A percentile compares a stretch with the other conserved stretches of the same genome.
phyloP scores from a whole-genome alignment of 2,329 filamentous ascomycete genomes.

The Fusarium dimerum region DNA sequence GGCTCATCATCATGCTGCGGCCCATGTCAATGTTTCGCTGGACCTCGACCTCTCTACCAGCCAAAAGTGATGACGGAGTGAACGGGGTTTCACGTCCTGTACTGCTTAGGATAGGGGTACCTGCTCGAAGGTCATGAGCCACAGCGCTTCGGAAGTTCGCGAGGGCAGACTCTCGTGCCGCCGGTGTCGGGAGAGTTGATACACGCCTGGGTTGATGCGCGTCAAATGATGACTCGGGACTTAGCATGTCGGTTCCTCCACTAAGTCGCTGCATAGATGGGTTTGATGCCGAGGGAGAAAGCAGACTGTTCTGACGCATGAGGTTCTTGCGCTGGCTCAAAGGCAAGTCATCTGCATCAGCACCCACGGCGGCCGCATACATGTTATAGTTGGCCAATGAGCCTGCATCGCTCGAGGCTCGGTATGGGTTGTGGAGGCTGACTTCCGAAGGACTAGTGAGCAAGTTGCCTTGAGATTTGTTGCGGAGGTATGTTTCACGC shows the following conservation, averaged over 20 bases:
- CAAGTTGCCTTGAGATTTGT: conserved; percentile 49
- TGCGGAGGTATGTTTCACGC: conserved; percentile 55
- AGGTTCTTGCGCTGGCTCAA: conserved; percentile 67
- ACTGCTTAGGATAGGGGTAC: conserved; percentile 35
- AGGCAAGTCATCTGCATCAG: conserved; percentile 68
- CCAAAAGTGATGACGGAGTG: conserved; percentile 34
- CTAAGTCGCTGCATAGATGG: conserved; percentile 23
- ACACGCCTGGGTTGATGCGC: conserved; percentile 56
- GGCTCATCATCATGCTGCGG: conserved; percentile 57
- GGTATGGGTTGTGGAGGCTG: conserved; percentile 27
- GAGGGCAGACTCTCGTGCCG: conserved; percentile 59
- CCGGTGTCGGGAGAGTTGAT: conserved; percentile 42
- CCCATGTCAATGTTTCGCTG: conserved; percentile 55
- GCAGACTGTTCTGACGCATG: conserved; percentile 55
- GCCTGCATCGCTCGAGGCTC: conserved; percentile 43
- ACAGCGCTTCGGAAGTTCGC: conserved; percentile 68
- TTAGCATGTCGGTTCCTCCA: conserved; percentile 32
- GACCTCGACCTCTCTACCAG: conserved; percentile 42
- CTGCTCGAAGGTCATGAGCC: conserved; percentile 58
- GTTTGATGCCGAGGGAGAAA: conserved; percentile 29
- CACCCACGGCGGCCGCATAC: conserved; percentile 31
- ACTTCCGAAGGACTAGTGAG: conserved; percentile 29
- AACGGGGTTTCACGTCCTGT: conserved; percentile 43
- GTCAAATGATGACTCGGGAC: conserved; percentile 43
- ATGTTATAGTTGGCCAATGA: conserved; percentile 41